Base-by-base conservation (phyloP, 129 eudicot genomes). In the Tagetes patula region DNA sequence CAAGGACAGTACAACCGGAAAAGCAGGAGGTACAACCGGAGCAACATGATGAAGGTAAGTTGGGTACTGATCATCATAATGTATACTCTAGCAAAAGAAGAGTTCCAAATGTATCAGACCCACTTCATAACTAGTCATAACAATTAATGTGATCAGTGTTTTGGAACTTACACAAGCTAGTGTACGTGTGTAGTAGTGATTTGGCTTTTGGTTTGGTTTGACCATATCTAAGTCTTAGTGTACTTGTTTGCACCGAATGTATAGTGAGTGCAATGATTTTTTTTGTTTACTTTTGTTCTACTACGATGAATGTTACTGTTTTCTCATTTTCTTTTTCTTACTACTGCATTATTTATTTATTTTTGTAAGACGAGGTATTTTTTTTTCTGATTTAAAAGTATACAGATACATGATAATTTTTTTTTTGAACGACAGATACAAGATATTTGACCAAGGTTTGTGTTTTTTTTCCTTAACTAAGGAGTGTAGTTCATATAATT, bases 71-170 rank as follows among this genome's bases (percentile, higher is more conserved):
- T 43, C 8, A 43, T 43, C 8, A 42, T 42, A 6, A 43, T 43
- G 27, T 79, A 37, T 67, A 59, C 14, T 67, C 79, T n/a, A 72
- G 79, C 76, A 80, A 83, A 76, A 67, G 87, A 56, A 83, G 84
- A 46, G 87, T 83, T 36, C 87, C 87, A 41, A 80, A 83, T 54
- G 84, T 62, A 8, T 83, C 87, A 1, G 87, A 83, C 84, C 87
- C 87, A 3, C 84, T 83, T 76, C 87, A 83, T 52, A 83, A 83
- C 27, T 69, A 14, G 4, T 53, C 8, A 37, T 38, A 13, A 14
- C 9, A 64, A 45, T 14, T 31, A 4, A 50, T 74, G 42, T 6
- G 32, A 63, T 49, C 39, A 67, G 42, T 32, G 58, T 75, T 73
- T 48, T 64, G 65, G 72, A 63, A 36, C 55, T 27, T 32, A 13